Conservation (phyloP, 73 alveolate genomes). For the Paramecium octaurelia region DNA sequence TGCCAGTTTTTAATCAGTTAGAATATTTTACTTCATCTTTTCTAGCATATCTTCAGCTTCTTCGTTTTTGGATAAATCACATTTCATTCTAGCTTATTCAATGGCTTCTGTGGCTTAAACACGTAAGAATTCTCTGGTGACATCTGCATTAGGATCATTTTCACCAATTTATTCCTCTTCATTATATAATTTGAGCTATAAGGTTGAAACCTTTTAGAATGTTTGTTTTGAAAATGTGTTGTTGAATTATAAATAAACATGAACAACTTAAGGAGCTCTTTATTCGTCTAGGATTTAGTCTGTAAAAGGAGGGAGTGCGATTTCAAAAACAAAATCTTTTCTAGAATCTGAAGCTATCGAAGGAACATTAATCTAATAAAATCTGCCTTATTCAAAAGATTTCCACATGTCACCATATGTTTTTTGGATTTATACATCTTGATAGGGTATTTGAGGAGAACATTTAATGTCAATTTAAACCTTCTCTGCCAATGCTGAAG, state of each 20-base stretch:
- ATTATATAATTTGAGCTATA: constrained; percentile 21
- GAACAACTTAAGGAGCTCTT: not conserved
- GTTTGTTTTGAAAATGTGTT: not conserved
- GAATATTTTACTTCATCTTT: not conserved
- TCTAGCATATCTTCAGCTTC: constrained; percentile 2
- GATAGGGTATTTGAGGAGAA: not conserved
- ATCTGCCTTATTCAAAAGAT: not conserved
- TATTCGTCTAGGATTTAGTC: not conserved
- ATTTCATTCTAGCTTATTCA: constrained; percentile 48
- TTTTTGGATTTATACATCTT: not conserved
- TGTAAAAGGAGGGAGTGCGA: not conserved
- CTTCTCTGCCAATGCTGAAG: constrained; percentile 47
- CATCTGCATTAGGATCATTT: constrained; percentile 60
- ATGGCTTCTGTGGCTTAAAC: constrained; percentile 64
- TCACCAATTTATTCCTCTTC: constrained; percentile 49
- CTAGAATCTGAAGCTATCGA: constrained; percentile 17
- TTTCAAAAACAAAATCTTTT: constrained; percentile 53
- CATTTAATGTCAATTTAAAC: constrained; percentile 15
- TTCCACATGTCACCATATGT: constrained; percentile 63
- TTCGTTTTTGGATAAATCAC: not conserved
- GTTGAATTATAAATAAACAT: not conserved
- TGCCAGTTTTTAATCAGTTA: not conserved
- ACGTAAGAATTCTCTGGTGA: constrained; percentile 52
- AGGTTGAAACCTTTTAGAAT: not conserved
- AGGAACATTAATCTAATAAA: constrained; percentile 12